Base-by-base conservation (phyloP, 164 flowering plant genomes). In the Kingdonia uniflora region DNA sequence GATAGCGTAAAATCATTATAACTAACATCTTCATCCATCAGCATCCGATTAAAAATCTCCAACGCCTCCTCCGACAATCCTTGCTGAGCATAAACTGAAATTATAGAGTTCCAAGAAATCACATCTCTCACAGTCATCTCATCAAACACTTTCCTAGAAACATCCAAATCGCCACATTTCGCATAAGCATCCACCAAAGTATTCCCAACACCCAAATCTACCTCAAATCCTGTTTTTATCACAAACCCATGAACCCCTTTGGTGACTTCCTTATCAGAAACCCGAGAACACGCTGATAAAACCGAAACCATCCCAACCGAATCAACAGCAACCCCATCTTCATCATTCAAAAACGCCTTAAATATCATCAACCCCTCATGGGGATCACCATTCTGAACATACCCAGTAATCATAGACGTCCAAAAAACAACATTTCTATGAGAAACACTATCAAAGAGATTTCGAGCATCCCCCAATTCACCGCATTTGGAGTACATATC, bases 401-500 rank as follows among this genome's bases (percentile, higher is more conserved):
- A 89, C 23, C 92, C 95, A 20, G 74, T 66, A 46, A 89, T 65
- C 86, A 86, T 77, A 0, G 88, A 70, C 3, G 88, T 80, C 94
- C 95, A 89, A 40, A 82, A 75, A 6, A 86, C 97, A 0, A 79
- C 69, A 68, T 84, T 89, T 69, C 77, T 72, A 0, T 51, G 46
- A 23, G 84, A 60, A 79, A 76, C 72, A 69, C 77, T 22, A 80
- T 90, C 51, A 89, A 89, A 78, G 80, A n/a, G 33, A 46, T n/a
- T 66, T 16, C 81, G 49, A 0, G 97, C 97, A 42, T 79, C 85
- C 4, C 24, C 29, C 52, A 84, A 52, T 4, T 74, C 53, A 10
- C 85, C 78, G 25, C 89, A 89, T 37, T 82, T 86, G 0, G 86
- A 71, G 65, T 86, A 89, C 95, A 89, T 82, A 46, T 82, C 87